A percentile compares a stretch with the other conserved stretches of the same genome.
phyloP scores from a whole-genome alignment of 257 asterid genomes.

The Datura wrightii region DNA sequence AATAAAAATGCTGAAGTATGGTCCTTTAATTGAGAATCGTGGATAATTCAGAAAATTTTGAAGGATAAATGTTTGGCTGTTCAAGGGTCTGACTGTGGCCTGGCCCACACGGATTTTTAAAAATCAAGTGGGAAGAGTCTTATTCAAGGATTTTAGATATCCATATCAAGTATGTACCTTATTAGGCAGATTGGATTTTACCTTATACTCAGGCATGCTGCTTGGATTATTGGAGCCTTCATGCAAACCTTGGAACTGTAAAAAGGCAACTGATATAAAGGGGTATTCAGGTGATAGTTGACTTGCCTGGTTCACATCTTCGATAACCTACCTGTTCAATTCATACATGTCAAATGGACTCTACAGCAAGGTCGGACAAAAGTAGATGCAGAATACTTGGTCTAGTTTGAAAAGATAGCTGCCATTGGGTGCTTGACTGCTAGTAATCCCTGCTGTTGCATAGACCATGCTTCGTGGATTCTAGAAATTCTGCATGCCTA shows the following conservation, averaged over 20 bases:
- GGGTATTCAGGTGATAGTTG: neutral
- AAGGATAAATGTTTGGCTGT: neutral
- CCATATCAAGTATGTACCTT: neutral
- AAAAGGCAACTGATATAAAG: neutral
- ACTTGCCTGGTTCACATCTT: neutral
- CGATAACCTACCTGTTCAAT: neutral
- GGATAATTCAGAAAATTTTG: conserved; percentile 5
- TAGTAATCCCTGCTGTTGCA: neutral
- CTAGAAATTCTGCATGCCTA: conserved; percentile 15
- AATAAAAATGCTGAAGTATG: neutral
- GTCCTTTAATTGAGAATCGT: neutral
- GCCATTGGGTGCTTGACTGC: neutral
- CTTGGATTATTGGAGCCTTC: neutral
- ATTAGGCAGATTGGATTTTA: neutral
- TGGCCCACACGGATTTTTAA: neutral
- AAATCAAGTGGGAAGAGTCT: neutral
- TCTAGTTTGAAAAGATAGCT: neutral
- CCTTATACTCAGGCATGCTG: neutral
- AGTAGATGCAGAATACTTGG: conserved; percentile 23
- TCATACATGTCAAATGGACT: neutral
- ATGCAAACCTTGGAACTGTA: conserved; percentile 1
- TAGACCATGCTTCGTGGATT: neutral
- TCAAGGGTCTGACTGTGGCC: neutral
- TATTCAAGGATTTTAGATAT: neutral
- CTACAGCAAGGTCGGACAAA: neutral